Evolutionary conservation across 1,139 yeast species (phyloP), one percentile per base, ranked within the genome.

Genomic region (Pichia sp.): DNA sequence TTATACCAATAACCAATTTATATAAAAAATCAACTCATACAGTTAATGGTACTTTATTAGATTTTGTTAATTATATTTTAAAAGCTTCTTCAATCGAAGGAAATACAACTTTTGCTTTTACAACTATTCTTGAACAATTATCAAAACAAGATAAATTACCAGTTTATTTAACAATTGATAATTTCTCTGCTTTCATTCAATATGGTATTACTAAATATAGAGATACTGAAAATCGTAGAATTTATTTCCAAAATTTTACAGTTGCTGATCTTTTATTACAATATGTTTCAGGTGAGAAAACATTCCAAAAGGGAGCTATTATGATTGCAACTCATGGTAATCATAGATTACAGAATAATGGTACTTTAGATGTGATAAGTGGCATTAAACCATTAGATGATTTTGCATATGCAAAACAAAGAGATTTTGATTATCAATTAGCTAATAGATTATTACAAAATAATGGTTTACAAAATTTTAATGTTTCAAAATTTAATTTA

Each of bases 141-240:
- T 64, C 74, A 33, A 66, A 27, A 6, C 76, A 81, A 45, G 56
- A 65, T 25, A 52, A 61, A 7, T 61, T 71, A 39, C 92, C 95
- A 1, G 83, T 88, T 5, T 69, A 81, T 46, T 70, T 88, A 44
- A 74, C 95, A 6, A 71, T 88, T 43, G 97, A 90, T 63, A 82
- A 86, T 62, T 74, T 88, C 60, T 83, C 88, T 53, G 79, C 82
- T 1, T 67, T 88, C 50, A 67, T 82, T 27, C 77, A 81, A 46
- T 62, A 69, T 39, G 73, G 86, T 9, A 66, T 67, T 46, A 78
- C 96, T 8, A 73, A 68, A 44, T 87, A 89, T 69, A 77, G 78
- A 57, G 76, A 81, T 60, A 67, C 76, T 2, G 71, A 78, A 39
- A 81, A 81, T 67, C 66, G 72, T 40, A 76, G 75, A 25, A 76